Base-by-base conservation (phyloP, 108 stramenopile genomes). In the Discostella pseudostelligera region DNA sequence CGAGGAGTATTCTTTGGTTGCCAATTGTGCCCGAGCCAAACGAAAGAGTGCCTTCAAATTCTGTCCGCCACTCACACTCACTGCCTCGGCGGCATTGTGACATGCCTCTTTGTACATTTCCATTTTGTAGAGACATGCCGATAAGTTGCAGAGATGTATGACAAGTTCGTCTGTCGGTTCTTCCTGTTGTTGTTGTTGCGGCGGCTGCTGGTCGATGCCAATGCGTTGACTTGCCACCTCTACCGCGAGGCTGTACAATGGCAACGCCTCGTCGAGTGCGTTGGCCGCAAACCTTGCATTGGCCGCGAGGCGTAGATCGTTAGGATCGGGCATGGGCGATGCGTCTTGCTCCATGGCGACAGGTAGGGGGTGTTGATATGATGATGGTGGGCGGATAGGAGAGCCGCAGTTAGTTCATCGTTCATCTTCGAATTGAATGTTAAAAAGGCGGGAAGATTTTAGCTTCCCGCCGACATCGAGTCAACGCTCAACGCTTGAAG, bases 11-110 rank as follows among this genome's bases (percentile, higher is more conserved):
- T 83, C 76, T 20, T 72, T 56, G 55, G 87, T 39, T 2, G 82
- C 87, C 20, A 90, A 68, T n/a, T 69, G 57, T n/a, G 88, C 72
- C 67, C 85, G 84, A n/a, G 83, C 84, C 50, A 93, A 62, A 14
- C 92, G 87, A 64, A 84, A 93, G 9, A 80, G 73, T n/a, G 92
- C 83, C 68, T 93, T 87, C 5, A 69, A 56, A 66, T 81, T 78
- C 20, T 45, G 59, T 17, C 50, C 65, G 0, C 29, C 45, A 39
- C 65, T 59, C 48, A 73, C 43, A 4, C 65, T 83, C 59, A 88
- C 65, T 8, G 88, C 91, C 54, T 65, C 59, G 6, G 24, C 22
- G 7, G 91, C 91, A 80, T 89, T 85, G 12, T 58, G 49, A 37
- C 70, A 70, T 9, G 88, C 85, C 49, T 76, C 80, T 21, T 81